Percentiles rank a stretch among this genome's conserved stretches.
Conservation (phyloP, 2,329 filamentous ascomycete species). For the Phyllachora maydis region DNA sequence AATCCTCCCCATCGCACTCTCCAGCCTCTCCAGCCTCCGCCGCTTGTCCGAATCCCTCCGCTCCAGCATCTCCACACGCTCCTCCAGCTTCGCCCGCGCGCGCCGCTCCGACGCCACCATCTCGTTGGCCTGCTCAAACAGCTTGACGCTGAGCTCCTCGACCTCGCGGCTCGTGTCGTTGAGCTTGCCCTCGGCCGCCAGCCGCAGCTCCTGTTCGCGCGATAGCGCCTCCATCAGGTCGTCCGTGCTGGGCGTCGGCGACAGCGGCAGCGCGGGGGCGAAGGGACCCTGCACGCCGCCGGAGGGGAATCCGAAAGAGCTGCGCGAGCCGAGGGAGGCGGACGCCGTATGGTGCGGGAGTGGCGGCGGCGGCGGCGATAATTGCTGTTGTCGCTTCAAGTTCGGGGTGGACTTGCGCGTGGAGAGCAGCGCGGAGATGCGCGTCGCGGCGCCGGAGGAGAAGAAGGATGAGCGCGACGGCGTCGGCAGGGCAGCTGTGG, state of each 20-base stretch:
- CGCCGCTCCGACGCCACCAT: slow-evolving; percentile 66
- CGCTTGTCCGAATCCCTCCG: slow-evolving; percentile 49
- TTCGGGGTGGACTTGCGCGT: slow-evolving; percentile 22
- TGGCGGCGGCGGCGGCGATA: slow-evolving; percentile 2
- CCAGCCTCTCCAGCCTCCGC: slow-evolving; percentile 45
- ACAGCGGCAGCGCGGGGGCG: slow-evolving; percentile 3
- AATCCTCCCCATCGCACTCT: slow-evolving; percentile 49
- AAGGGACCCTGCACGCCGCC: slow-evolving; percentile 1
- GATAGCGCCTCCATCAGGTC: slow-evolving; percentile 43
- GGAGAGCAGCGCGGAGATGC: slow-evolving; percentile 23
- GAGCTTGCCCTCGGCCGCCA: slow-evolving; percentile 47
- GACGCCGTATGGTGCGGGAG: slow-evolving; percentile 7
- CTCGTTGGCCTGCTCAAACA: slow-evolving; percentile 72
- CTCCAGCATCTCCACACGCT: slow-evolving; percentile 48
- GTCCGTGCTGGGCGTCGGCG: slow-evolving; percentile 11
- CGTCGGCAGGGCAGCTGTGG: slow-evolving; percentile 9
- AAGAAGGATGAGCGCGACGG: slow-evolving; percentile 22
- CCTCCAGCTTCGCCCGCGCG: slow-evolving; percentile 50
- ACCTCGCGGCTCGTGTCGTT: slow-evolving; percentile 49
- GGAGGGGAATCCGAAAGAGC: too few species aligned
- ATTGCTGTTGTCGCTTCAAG: too few species aligned
- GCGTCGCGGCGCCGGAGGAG: slow-evolving; percentile 16
- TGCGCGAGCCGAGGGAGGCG: slow-evolving; percentile 3
- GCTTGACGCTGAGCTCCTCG: slow-evolving; percentile 53
- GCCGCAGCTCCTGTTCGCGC: slow-evolving; percentile 44